Base-by-base conservation (phyloP, 768 basidiomycete species). In the Pisolithus tinctorius region DNA sequence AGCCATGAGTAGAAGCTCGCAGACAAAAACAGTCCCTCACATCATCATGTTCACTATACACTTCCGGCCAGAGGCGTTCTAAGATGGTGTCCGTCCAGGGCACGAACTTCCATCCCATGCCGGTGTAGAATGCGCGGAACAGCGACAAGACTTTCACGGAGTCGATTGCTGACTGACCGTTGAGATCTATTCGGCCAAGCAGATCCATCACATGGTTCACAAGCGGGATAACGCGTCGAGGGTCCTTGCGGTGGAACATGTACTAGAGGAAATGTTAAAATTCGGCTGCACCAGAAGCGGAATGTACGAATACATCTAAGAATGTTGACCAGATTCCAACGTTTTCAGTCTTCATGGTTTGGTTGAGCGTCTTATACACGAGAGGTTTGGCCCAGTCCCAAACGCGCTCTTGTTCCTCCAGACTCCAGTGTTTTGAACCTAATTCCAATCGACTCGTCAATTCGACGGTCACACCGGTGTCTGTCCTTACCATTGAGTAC, bases 341-440 rank as follows among this genome's bases (percentile, higher is more conserved):
- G 0, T 89, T 93, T 59, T 96, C 92, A 11, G 87, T 86, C 58
- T 88, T 87, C 62, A 92, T 78, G 56, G 81, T 84, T 37, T 76
- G 74, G n/a, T 71, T 69, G 55, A 92, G 81, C 16, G 91, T 81
- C 34, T 77, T 75, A 17, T 75, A 74, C 47, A 93, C 75, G 31
- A 78, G 73, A 0, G 86, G 85, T 20, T 71, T 77, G 44, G 90
- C 81, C 93, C 93, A 96, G 39, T 75, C 69, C 90, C 90, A 93
- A 2, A 96, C 66, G 17, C 63, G 62, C 40, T 78, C 63, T 64
- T 93, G 86, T 55, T 82, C 81, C n/a, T 73, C 69, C 3, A 76
- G 72, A 0, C 88, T 76, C 93, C 93, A 96, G 62, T 93, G 89
- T 65, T 93, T 93, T 4, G 86, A 84, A 8, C 89, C 90, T 82